Percentiles rank a stretch among this genome's conserved stretches.
phyloP scores from a whole-genome alignment of 2,329 filamentous ascomycete species.

The Trichoderma guizhouense region DNA sequence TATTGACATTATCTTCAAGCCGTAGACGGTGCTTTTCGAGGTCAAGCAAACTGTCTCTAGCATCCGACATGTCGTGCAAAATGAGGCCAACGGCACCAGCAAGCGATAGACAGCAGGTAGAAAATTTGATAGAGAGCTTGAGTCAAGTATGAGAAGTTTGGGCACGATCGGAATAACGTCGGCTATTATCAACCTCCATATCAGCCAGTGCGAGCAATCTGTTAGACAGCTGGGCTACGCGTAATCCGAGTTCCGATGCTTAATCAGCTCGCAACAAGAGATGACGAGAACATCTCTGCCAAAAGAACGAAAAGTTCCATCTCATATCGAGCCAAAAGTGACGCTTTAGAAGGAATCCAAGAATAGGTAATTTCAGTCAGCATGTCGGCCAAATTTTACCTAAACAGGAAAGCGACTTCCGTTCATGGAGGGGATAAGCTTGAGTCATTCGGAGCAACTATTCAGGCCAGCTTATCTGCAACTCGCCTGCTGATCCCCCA shows the following conservation, averaged over 20 bases:
- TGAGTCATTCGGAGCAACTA: not conserved
- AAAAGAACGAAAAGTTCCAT: not conserved
- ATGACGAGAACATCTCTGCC: not conserved
- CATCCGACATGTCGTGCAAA: slow-evolving; percentile 37
- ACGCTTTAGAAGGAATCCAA: not conserved
- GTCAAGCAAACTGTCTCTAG: slow-evolving; percentile 55
- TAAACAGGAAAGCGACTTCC: not conserved
- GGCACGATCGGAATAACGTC: slow-evolving; percentile 25
- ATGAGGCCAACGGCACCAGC: not conserved
- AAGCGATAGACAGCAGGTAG: not conserved
- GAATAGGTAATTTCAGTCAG: not conserved
- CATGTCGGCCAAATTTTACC: not conserved
- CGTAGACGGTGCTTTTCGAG: slow-evolving; percentile 72
- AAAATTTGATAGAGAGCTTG: slow-evolving; percentile 18
- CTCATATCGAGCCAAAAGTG: not conserved
- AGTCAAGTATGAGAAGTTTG: not conserved
- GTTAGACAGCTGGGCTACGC: not conserved
- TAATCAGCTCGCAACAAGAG: not conserved
- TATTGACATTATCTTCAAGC: slow-evolving; percentile 68
- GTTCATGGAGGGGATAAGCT: not conserved
- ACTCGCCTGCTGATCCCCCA: not conserved
- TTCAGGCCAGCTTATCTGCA: not conserved
- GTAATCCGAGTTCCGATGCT: not conserved
- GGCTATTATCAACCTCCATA: slow-evolving; percentile 22
- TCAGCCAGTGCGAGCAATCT: not conserved